phyloP scores from a whole-genome alignment of 352 stramenopile species.

The Pythium monospermum region DNA sequence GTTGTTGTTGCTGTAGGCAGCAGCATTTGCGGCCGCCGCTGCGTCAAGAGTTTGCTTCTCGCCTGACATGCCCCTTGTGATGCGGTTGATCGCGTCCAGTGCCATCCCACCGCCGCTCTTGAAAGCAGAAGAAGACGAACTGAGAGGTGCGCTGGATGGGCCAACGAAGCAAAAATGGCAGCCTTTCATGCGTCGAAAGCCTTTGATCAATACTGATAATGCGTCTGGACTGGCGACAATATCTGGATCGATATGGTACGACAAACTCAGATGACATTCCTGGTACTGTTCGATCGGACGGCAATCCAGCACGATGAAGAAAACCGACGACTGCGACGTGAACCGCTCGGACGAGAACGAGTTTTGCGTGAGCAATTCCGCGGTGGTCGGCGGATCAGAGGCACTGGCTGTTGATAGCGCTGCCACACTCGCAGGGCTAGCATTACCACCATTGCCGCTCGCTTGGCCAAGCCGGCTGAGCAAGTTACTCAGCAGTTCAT shows the following conservation, averaged over 20 bases:
- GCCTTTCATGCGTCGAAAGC: conserved; percentile 82
- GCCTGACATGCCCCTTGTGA: conserved; percentile 53
- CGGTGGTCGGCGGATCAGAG: background rate
- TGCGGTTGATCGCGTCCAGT: conserved; percentile 48
- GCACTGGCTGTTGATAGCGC: too few relatives aligned
- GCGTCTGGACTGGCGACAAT: conserved; percentile 66
- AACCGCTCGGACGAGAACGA: conserved; percentile 35
- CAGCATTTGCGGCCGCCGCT: conserved; percentile 3
- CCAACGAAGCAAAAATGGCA: conserved; percentile 89
- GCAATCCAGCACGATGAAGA: conserved; percentile 84
- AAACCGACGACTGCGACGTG: conserved; percentile 38
- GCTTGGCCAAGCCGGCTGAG: conserved; percentile 41
- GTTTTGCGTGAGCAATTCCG: conserved; percentile 7
- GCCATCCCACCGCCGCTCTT: conserved; percentile 20
- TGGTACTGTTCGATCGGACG: conserved; percentile 67
- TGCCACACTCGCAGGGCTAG: conserved; percentile 13
- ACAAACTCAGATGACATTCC: conserved; percentile 77
- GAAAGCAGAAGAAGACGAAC: background rate
- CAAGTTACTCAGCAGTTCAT: conserved; percentile 78
- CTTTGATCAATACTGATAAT: conserved; percentile 70
- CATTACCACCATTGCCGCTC: too few relatives aligned
- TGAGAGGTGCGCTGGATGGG: conserved; percentile 19
- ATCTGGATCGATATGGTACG: conserved; percentile 83
- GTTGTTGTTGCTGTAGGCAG: conserved; percentile 1
- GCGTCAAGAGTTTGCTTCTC: conserved; percentile 30